These are phyloP conservation scores for Podochytrium sp. DNA, from an alignment of 192 early-diverging fungal species.

Conservation along the genomic window DNA sequence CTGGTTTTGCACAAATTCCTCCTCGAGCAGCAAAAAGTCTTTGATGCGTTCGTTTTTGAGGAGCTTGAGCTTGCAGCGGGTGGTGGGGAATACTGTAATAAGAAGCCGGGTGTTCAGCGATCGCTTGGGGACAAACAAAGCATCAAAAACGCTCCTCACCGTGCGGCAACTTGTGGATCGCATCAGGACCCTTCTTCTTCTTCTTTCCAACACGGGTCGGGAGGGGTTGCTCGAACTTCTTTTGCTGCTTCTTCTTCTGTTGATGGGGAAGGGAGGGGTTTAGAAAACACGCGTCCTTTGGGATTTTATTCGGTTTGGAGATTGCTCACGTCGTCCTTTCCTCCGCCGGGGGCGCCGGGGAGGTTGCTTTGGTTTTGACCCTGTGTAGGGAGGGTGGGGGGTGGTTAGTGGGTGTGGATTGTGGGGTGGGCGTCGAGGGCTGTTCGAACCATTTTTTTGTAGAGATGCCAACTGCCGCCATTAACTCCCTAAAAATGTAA, in stretches of 20 bases:
- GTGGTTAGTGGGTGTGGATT: too few relatives aligned
- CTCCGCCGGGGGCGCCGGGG: conserved; percentile 66
- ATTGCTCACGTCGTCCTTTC: conserved; percentile 67
- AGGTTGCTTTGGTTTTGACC: conserved; percentile 86
- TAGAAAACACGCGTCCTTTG: conserved; percentile 54
- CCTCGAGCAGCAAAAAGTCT: conserved; percentile 97
- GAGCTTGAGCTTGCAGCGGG: conserved; percentile 95
- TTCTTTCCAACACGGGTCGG: conserved; percentile 99
- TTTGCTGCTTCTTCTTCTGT: conserved; percentile 76
- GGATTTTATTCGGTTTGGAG: too few relatives aligned
- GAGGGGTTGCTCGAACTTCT: conserved; percentile 97
- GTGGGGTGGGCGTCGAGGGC: too few relatives aligned
- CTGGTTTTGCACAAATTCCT: conserved; percentile 99
- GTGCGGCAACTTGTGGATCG: conserved; percentile 87
- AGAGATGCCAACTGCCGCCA: too few relatives aligned
- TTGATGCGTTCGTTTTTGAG: conserved; percentile 98
- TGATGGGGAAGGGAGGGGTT: background rate
- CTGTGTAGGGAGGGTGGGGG: too few relatives aligned
- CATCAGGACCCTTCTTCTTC: conserved; percentile 94
- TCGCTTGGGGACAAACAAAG: conserved; percentile 13
- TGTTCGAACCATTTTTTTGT: too few relatives aligned
- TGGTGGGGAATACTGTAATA: conserved; percentile 88
- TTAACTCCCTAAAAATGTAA: too few relatives aligned
- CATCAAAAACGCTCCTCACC: conserved; percentile 51
- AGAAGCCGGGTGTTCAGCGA: background rate